phyloP scores from a whole-genome alignment of 2,329 filamentous ascomycete species.

The Epichloe elymi region DNA sequence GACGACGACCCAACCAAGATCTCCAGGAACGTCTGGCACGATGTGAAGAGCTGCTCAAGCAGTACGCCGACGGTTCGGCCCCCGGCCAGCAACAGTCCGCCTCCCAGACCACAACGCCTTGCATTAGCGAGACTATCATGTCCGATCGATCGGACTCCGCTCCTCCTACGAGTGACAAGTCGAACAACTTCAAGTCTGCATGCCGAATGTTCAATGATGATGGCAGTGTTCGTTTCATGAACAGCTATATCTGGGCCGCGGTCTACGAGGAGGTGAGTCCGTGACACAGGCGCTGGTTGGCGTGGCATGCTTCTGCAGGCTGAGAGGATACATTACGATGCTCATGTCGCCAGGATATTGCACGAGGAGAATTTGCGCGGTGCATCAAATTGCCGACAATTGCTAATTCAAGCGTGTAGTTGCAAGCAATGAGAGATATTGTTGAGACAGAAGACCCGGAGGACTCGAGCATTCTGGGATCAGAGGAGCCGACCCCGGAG shows the following conservation, averaged over 20 bases:
- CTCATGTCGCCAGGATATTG: background rate
- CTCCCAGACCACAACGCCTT: constrained; percentile 3
- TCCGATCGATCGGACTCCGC: constrained; percentile 15
- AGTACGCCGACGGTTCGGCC: constrained; percentile 33
- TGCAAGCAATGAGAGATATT: constrained; percentile 46
- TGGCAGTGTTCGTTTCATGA: constrained; percentile 42
- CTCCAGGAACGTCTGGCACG: constrained; percentile 46
- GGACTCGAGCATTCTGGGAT: constrained; percentile 34
- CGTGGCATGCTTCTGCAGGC: background rate
- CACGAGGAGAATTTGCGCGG: background rate
- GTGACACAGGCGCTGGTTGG: background rate
- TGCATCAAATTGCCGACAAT: background rate
- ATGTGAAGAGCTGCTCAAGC: constrained; percentile 45
- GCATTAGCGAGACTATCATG: constrained; percentile 8
- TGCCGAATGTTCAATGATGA: constrained; percentile 45
- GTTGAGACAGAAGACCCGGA: constrained; percentile 35
- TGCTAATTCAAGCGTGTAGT: constrained; percentile 21
- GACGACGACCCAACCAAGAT: constrained; percentile 46
- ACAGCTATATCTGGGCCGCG: constrained; percentile 39
- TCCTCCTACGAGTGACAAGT: constrained; percentile 16
- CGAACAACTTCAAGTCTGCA: constrained; percentile 27
- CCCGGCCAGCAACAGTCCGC: constrained; percentile 11
- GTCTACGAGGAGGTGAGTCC: constrained; percentile 42
- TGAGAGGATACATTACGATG: background rate
- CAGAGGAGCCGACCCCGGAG: constrained; percentile 37